phyloP scores from a whole-genome alignment of 192 early-diverging fungal species.

The Geranomyces michiganensis region DNA sequence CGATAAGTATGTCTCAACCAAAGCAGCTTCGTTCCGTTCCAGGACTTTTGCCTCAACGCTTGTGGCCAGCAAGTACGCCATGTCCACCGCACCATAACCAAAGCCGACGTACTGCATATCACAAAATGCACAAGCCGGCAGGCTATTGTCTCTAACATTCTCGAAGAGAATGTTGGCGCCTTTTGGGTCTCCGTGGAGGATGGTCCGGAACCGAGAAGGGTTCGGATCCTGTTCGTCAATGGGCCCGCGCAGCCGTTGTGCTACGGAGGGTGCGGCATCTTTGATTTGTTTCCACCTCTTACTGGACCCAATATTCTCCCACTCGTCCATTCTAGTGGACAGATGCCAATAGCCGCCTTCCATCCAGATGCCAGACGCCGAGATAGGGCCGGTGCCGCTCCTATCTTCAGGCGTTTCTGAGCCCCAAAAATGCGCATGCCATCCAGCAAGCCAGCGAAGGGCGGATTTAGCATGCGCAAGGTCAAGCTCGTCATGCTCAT shows the following conservation, averaged over 20 bases:
- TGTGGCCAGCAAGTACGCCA: slow-evolving; percentile 36
- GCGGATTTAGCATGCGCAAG: slow-evolving; percentile 5
- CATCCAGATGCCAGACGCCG: slow-evolving; percentile 11
- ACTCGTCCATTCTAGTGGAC: slow-evolving; percentile 30
- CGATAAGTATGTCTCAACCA: slow-evolving; percentile 15
- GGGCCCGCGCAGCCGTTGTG: neutral
- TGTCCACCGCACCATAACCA: slow-evolving; percentile 35
- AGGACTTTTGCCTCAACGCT: slow-evolving; percentile 6
- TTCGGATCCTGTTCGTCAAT: neutral
- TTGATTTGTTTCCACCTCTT: slow-evolving; percentile 1
- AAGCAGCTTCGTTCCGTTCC: neutral
- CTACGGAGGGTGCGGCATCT: neutral
- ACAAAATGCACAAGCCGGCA: slow-evolving; percentile 25
- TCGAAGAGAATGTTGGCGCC: slow-evolving; percentile 38
- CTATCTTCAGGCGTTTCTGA: neutral
- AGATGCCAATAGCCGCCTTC: slow-evolving; percentile 46
- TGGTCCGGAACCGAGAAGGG: slow-evolving; percentile 15
- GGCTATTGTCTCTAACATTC: neutral
- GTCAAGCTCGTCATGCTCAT: neutral
- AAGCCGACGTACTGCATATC: slow-evolving; percentile 43
- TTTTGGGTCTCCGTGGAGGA: slow-evolving; percentile 45
- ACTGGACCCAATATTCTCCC: slow-evolving; percentile 1
- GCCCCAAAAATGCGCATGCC: slow-evolving; percentile 39
- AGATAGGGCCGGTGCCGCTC: neutral
- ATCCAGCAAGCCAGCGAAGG: slow-evolving; percentile 38